Percentiles rank a stretch among this genome's conserved stretches.
These are phyloP conservation scores for Daucus carota DNA, from an alignment of 129 eudicot genomes.

Conservation along the genomic window DH1_v3.0 NC_030385.2:36406001-36406500, in stretches of 20 bases:
- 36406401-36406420: conserved; percentile 8
- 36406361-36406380: background rate
- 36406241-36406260: background rate
- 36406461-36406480: background rate
- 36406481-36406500: background rate
- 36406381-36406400: conserved; percentile 9
- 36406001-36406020: conserved; percentile 65
- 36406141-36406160: conserved; percentile 26
- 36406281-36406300: background rate
- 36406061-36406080: conserved; percentile 25
- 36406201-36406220: conserved; percentile 51
- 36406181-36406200: conserved; percentile 34
- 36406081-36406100: conserved; percentile 20
- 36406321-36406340: background rate
- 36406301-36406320: background rate
- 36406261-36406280: background rate
- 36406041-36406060: conserved; percentile 40
- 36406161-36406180: conserved; percentile 61
- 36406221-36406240: conserved; percentile 28
- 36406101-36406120: conserved; percentile 19
- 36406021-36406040: conserved; percentile 34
- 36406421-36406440: conserved; percentile 12
- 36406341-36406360: background rate
- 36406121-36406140: background rate
- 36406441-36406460: background rate